These are phyloP conservation scores for Plectosphaerella plurivora DNA, from an alignment of 2,329 filamentous ascomycete genomes.

Conservation along the genomic window DNA sequence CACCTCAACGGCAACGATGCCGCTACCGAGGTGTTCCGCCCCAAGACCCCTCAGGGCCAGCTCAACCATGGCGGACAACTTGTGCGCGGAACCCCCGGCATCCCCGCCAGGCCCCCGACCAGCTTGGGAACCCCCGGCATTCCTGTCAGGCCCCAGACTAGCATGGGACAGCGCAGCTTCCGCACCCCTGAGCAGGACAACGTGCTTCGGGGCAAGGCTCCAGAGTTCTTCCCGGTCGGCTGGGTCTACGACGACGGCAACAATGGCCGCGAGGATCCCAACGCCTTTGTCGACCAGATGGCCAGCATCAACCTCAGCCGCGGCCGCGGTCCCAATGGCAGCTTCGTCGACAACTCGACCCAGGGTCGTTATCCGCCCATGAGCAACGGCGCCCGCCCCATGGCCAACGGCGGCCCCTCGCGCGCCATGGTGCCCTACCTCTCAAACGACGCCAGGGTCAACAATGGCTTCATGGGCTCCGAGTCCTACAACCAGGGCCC, in stretches of 20 bases:
- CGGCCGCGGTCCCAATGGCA: constrained; percentile 1
- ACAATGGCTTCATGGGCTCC: neutral
- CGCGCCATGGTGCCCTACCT: neutral
- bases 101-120: constrained; percentile 3
- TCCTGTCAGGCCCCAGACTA: constrained; percentile 3
- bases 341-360: constrained; percentile 6
- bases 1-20: too few species aligned
- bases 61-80: too few species aligned
- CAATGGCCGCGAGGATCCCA: neutral
- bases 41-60: too few species aligned
- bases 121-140: neutral
- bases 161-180: constrained; percentile 8
- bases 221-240: constrained; percentile 25
- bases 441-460: neutral
- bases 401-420: neutral
- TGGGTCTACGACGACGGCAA: constrained; percentile 10
- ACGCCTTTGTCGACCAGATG: constrained; percentile 3
- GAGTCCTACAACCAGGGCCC: neutral
- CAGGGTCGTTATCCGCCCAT: neutral
- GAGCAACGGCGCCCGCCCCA: too few species aligned
- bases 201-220: constrained; percentile 24
- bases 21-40: too few species aligned
- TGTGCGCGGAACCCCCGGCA: too few species aligned
- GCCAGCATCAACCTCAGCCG: constrained; percentile 3
- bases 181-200: neutral